A percentile compares a stretch with the other conserved stretches of the same genome.
These are phyloP conservation scores for Epichloe aotearoae DNA, from an alignment of 2,329 filamentous ascomycete genomes.

Conservation along the genomic window DNA sequence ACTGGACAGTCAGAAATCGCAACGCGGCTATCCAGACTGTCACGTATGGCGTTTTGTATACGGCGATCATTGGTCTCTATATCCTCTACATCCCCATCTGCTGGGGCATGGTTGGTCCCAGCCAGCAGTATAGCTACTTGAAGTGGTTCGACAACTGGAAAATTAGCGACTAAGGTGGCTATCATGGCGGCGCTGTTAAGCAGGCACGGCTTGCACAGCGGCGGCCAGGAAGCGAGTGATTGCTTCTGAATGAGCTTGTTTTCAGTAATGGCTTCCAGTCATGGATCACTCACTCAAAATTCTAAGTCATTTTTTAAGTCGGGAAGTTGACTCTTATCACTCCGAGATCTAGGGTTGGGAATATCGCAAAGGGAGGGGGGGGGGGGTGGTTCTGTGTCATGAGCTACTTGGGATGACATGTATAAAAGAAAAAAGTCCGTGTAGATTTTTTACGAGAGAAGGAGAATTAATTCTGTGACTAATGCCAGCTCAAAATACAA, in stretches of 20 bases:
- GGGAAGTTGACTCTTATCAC: neutral
- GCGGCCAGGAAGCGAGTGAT: neutral
- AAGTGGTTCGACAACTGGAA: slow-evolving; percentile 89
- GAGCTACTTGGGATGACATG: slow-evolving; percentile 11
- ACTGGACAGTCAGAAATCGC: slow-evolving; percentile 65
- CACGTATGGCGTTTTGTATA: slow-evolving; percentile 65
- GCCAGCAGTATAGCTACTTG: slow-evolving; percentile 76
- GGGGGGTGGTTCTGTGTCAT: slow-evolving; percentile 8
- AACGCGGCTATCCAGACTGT: slow-evolving; percentile 49
- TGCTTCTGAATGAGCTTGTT: neutral
- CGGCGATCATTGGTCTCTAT: slow-evolving; percentile 66
- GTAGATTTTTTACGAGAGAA: slow-evolving; percentile 6
- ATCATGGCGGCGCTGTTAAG: neutral
- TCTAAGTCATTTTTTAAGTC: neutral
- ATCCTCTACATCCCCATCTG: slow-evolving; percentile 84
- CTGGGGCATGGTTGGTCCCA: slow-evolving; percentile 85
- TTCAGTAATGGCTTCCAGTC: neutral
- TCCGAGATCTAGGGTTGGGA: slow-evolving; percentile 6
- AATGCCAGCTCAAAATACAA: slow-evolving; percentile 15
- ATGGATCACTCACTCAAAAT: neutral
- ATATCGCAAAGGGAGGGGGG: slow-evolving; percentile 1
- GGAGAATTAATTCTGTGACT: slow-evolving; percentile 13
- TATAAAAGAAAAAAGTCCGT: slow-evolving; percentile 8
- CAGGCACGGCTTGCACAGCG: neutral
- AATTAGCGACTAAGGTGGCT: slow-evolving; percentile 48